These are phyloP conservation scores for Kalanchoe fedtschenkoi DNA, from an alignment of 164 flowering plant genomes.

Conservation along the genomic window DNA sequence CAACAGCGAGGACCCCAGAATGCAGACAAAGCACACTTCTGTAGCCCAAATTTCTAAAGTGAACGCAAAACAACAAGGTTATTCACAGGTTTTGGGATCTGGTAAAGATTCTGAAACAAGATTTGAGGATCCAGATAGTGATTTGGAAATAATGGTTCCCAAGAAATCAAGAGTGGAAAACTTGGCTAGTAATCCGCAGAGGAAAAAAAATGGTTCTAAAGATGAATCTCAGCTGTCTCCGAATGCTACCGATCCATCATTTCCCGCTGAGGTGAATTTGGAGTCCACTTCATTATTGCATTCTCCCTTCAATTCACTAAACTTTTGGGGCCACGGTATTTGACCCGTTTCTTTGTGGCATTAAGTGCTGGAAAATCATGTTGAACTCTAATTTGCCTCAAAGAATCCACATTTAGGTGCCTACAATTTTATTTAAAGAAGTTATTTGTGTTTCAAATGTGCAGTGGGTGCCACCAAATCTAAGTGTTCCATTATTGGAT, in stretches of 20 bases:
- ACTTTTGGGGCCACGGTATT: neutral
- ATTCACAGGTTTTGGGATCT: constrained; percentile 21
- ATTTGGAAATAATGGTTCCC: constrained; percentile 22
- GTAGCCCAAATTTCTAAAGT: constrained; percentile 25
- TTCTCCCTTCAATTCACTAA: neutral
- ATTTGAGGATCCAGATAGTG: constrained; percentile 34
- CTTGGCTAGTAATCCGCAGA: constrained; percentile 20
- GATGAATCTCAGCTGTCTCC: constrained; percentile 22
- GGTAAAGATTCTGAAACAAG: constrained; percentile 23
- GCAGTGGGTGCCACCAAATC: constrained; percentile 97
- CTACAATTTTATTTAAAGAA: neutral
- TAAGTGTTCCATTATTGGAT: constrained; percentile 77
- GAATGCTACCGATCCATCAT: constrained; percentile 52
- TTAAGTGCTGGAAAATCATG: neutral
- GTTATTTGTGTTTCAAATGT: constrained; percentile 8
- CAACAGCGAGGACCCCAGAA: constrained; percentile 21
- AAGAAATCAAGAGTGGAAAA: constrained; percentile 16
- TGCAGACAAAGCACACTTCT: constrained; percentile 27
- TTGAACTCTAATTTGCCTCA: neutral
- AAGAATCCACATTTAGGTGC: neutral
- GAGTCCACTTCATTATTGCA: neutral
- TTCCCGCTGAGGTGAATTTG: constrained; percentile 66
- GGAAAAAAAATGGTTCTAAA: constrained; percentile 17
- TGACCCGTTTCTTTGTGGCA: neutral
- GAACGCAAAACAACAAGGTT: constrained; percentile 17